These are phyloP conservation scores for Tricharina praecox DNA, from an alignment of 495 filamentous ascomycete species.

Conservation along the genomic window DNA sequence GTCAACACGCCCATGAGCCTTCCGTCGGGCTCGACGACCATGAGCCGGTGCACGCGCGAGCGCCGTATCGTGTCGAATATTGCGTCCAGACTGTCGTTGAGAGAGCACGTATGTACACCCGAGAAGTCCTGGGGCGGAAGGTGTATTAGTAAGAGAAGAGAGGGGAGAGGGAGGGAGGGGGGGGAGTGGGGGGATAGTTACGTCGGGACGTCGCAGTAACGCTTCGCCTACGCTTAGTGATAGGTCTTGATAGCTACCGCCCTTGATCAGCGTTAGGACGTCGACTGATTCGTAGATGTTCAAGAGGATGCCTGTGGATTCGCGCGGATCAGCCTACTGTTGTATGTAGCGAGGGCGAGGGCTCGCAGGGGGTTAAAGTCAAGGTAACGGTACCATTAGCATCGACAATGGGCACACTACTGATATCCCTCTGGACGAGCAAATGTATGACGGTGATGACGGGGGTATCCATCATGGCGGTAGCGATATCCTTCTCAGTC, in stretches of 20 bases:
- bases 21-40: constrained; percentile 79
- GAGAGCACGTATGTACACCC: constrained; percentile 88
- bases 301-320: constrained; percentile 46
- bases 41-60: constrained; percentile 78
- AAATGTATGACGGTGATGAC: constrained; percentile 93
- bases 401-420: constrained; percentile 85
- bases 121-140: constrained; percentile 67
- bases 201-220: constrained; percentile 66
- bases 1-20: constrained; percentile 78
- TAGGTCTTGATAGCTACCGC: constrained; percentile 79
- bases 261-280: constrained; percentile 89
- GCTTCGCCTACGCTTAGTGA: constrained; percentile 77
- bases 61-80: constrained; percentile 95
- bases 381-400: constrained; percentile 56
- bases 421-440: constrained; percentile 83
- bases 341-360: neutral
- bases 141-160: too few relatives aligned
- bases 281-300: constrained; percentile 98
- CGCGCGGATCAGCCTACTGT: neutral
- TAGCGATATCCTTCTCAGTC: constrained; percentile 62
- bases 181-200: too few relatives aligned
- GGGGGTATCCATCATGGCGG: constrained; percentile 76
- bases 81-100: constrained; percentile 79
- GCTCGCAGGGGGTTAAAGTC: constrained; percentile 4
- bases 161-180: too few relatives aligned